Conservation (phyloP, 148 eudicot species). For the Spergularia marina region DNA sequence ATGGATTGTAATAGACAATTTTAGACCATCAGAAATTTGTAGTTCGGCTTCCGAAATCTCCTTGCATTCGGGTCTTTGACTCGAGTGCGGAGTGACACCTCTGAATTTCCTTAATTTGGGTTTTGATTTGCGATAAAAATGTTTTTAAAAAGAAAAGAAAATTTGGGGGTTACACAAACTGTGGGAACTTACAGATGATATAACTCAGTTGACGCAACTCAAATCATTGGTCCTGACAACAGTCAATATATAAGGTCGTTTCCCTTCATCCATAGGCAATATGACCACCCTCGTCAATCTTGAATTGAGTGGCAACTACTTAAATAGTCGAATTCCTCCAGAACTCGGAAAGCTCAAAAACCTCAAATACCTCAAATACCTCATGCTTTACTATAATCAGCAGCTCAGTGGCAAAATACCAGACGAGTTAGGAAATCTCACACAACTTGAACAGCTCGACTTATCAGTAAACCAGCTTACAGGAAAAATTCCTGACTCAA, state of each 20-base stretch:
- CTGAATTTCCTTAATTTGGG: no score
- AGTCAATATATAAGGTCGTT: conserved; percentile 48
- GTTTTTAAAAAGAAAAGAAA: no score
- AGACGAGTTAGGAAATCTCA: conserved; percentile 69
- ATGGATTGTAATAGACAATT: no score
- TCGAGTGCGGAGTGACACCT: no score
- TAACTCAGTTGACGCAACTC: conserved; percentile 47
- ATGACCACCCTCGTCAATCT: conserved; percentile 80
- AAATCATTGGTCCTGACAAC: conserved; percentile 53
- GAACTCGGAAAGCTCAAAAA: conserved; percentile 64
- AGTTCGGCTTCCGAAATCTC: no score
- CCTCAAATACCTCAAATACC: conserved; percentile 43
- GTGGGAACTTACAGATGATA: conserved; percentile 61
- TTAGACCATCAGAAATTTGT: no score
- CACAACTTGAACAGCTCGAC: conserved; percentile 57
- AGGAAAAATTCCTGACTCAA: conserved; percentile 55
- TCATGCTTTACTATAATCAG: conserved; percentile 74
- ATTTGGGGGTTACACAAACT: no score
- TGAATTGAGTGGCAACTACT: conserved; percentile 63
- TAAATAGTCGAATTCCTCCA: conserved; percentile 52
- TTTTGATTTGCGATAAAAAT: no score
- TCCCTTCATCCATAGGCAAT: conserved; percentile 60
- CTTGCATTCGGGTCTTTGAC: no score
- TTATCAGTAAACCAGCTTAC: conserved; percentile 67
- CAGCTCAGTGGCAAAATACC: conserved; percentile 61